phyloP scores from a whole-genome alignment of 2,329 filamentous ascomycete species.

The Aspergillus tubingensis region DNA sequence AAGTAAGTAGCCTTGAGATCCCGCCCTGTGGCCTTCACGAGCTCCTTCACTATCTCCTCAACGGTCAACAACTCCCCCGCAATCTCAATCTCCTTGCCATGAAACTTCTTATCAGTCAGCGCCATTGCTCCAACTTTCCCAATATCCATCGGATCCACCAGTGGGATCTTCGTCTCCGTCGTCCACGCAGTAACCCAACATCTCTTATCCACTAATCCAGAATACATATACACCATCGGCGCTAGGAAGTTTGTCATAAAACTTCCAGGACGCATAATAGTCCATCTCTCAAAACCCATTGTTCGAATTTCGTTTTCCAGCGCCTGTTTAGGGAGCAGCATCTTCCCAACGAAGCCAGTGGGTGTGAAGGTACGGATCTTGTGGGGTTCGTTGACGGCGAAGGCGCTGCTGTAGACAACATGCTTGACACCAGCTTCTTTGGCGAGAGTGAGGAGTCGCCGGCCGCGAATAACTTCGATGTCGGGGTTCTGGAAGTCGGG shows the following conservation, averaged over 20 bases:
- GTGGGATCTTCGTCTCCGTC: conserved; percentile 41
- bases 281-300: conserved; percentile 48
- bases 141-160: conserved; percentile 53
- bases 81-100: conserved; percentile 44
- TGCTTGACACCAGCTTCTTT: conserved; percentile 35
- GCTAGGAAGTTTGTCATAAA: conserved; percentile 56
- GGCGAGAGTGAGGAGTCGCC: conserved; percentile 26
- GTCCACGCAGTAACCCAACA: conserved; percentile 42
- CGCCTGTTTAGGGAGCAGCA: conserved; percentile 44
- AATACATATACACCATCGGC: conserved; percentile 46
- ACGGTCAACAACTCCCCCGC: conserved; percentile 45
- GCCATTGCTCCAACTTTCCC: conserved; percentile 49
- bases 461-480: conserved; percentile 30
- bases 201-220: conserved; percentile 42
- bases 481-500: neutral
- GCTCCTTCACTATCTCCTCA: conserved; percentile 39
- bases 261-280: conserved; percentile 52
- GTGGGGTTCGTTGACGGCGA: conserved; percentile 35
- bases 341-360: conserved; percentile 27
- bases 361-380: conserved; percentile 30
- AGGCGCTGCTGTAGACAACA: conserved; percentile 31
- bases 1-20: conserved; percentile 43
- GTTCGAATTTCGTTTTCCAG: conserved; percentile 46
- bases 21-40: conserved; percentile 38
- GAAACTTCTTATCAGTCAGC: conserved; percentile 46